phyloP scores from a whole-genome alignment of 1,284 basidiomycete species.

The Sporisorium graminicola region DNA sequence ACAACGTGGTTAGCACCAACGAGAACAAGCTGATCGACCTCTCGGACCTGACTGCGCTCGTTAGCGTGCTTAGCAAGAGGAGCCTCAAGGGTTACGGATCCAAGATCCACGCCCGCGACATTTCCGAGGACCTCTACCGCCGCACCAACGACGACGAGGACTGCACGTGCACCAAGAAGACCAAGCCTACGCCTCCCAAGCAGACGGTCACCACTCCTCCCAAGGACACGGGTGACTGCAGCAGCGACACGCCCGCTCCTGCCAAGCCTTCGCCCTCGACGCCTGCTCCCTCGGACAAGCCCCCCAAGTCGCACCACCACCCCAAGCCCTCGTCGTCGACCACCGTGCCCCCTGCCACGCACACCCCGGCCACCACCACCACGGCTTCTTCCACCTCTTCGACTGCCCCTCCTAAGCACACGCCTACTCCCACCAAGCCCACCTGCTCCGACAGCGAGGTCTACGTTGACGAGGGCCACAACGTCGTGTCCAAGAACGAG shows the following conservation, averaged over 20 bases:
- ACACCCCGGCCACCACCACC: neutral
- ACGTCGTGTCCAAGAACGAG: constrained; percentile 41
- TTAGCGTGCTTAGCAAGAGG: constrained; percentile 46
- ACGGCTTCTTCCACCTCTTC: too few species aligned
- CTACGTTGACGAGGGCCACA: constrained; percentile 53
- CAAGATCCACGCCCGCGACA: constrained; percentile 44
- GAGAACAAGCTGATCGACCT: constrained; percentile 52
- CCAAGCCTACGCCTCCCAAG: constrained; percentile 33
- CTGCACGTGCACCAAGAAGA: constrained; percentile 54
- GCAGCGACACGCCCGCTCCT: constrained; percentile 12
- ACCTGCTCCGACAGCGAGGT: constrained; percentile 29
- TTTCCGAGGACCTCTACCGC: constrained; percentile 39
- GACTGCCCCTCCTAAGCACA: constrained; percentile 8
- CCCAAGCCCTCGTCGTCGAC: constrained; percentile 11
- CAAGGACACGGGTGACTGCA: neutral
- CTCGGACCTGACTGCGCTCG: constrained; percentile 39
- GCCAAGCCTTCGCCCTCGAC: too few species aligned
- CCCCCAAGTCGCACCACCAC: constrained; percentile 13
- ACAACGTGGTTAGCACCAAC: constrained; percentile 44
- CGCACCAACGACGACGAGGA: constrained; percentile 46
- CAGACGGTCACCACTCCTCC: constrained; percentile 13
- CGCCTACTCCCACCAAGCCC: constrained; percentile 9
- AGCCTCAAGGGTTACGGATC: constrained; percentile 30
- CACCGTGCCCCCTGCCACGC: neutral
- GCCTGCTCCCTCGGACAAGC: neutral